Evolutionary conservation across 2,329 filamentous ascomycete genomes (phyloP), one percentile per base, ranked within the genome.

Genomic region (Neofusicoccum parvum): DNA sequence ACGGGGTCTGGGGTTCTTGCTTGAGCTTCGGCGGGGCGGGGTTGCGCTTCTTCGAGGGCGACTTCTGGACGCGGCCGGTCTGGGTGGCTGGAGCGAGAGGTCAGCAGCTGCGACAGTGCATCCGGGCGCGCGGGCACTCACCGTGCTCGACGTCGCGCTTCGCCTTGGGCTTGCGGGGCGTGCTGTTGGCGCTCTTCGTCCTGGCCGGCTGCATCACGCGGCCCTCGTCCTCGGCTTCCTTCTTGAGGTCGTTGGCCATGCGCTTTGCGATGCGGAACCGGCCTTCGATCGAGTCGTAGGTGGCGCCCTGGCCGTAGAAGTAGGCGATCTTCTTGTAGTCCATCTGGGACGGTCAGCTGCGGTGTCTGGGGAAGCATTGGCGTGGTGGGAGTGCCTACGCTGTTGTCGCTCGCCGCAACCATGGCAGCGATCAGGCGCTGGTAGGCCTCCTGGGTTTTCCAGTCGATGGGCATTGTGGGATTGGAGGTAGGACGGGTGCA

Each of bases 261-360:
- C 78, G 78, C 54, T 82, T 83, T 66, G 78, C 79, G 51, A 75
- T 77, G 49, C 81, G 80, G 41, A 85, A 78, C 2, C 77, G 78
- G 49, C 77, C 76, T 67, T 85, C 80, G 27, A 86, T 78, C 0
- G 82, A 74, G 66, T 84, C 75, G 72, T 83, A 83, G 0, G 80
- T 84, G 0, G 81, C 80, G 0, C 78, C 80, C 7, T 76, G 69
- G 1, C 80, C 81, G 68, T 81, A 85, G 60, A 81, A 72, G 2
- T 71, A 69, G 0, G 83, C 83, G 27, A 83, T 79, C 3, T 74
- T 72, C 1, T 69, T 70, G 69, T 80, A 79, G 65, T 85, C 78
- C 23, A 83, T 74, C 83, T 86, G 48, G 2, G 5, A 5, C 27
- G 15, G 27, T 39, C 7, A 17, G 45, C 3, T 56, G 23, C 32